Conservation (phyloP, 345 rosid species). For the Eucalyptus lansdowneana region DNA sequence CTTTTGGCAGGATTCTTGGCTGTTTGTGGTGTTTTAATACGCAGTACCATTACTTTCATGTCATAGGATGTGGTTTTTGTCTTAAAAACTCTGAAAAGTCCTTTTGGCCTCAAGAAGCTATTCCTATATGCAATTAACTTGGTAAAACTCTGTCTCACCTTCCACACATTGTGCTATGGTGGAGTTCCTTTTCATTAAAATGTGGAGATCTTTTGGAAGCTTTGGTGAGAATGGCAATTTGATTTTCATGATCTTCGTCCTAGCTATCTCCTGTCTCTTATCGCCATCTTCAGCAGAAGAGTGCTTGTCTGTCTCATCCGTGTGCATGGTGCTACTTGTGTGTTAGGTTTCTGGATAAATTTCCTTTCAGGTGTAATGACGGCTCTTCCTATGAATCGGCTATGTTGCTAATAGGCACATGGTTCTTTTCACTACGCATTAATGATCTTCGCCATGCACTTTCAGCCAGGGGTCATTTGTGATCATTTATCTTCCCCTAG, state of each 20-base stretch:
- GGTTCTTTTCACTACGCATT: too few species aligned
- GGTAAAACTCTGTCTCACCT: neutral
- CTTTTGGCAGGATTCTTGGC: slow-evolving; percentile 44
- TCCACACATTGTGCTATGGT: neutral
- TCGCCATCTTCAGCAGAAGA: neutral
- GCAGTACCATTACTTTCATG: slow-evolving; percentile 17
- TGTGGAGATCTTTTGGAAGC: neutral
- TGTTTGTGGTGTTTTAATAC: slow-evolving; percentile 8
- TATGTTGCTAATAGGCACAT: too few species aligned
- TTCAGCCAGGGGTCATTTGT: too few species aligned
- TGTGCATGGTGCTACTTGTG: neutral
- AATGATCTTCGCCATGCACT: too few species aligned
- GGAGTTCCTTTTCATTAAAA: neutral
- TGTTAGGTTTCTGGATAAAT: too few species aligned
- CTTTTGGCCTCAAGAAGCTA: slow-evolving; percentile 15
- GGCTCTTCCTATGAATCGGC: too few species aligned
- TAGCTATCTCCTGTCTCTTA: neutral
- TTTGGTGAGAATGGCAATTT: neutral
- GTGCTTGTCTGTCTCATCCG: neutral
- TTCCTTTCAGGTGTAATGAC: too few species aligned
- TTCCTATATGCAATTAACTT: neutral
- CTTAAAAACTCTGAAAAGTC: slow-evolving; percentile 1
- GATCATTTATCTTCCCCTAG: too few species aligned
- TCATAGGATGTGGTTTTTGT: slow-evolving; percentile 15
- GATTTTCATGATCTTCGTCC: neutral